These are phyloP conservation scores for Tylopilus sp. DNA, from an alignment of 768 basidiomycete species.

Conservation along the genomic window DNA sequence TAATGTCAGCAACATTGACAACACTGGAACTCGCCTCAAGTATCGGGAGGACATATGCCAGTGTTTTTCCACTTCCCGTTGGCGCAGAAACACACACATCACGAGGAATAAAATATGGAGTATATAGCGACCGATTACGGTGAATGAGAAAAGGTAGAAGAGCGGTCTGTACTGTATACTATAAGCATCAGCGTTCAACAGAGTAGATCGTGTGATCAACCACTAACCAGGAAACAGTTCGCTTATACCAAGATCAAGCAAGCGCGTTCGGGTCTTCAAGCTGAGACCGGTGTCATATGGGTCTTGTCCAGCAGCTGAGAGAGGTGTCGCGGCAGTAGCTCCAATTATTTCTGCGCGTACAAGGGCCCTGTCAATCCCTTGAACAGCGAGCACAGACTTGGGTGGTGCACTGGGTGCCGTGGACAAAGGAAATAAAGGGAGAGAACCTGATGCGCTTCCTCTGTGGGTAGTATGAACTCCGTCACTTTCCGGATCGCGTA, in stretches of 20 bases:
- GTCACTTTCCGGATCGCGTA: not conserved
- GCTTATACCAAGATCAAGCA: slow-evolving; percentile 75
- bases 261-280: slow-evolving; percentile 54
- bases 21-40: slow-evolving; percentile 57
- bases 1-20: not conserved
- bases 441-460: slow-evolving; percentile 30
- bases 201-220: slow-evolving; percentile 2
- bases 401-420: slow-evolving; percentile 65
- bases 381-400: slow-evolving; percentile 64
- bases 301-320: slow-evolving; percentile 38
- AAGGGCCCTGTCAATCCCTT: slow-evolving; percentile 75
- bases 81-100: slow-evolving; percentile 96
- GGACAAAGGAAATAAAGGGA: slow-evolving; percentile 72
- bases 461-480: not conserved
- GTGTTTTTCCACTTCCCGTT: slow-evolving; percentile 96
- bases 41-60: slow-evolving; percentile 94
- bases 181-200: slow-evolving; percentile 14
- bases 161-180: slow-evolving; percentile 74
- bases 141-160: slow-evolving; percentile 80
- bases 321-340: slow-evolving; percentile 43
- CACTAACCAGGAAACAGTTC: slow-evolving; percentile 84
- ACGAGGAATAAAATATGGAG: slow-evolving; percentile 59
- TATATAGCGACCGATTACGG: slow-evolving; percentile 49
- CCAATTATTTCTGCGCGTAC: slow-evolving; percentile 68
- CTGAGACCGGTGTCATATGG: slow-evolving; percentile 48